Percentiles rank a stretch among this genome's conserved stretches.
phyloP scores from a whole-genome alignment of 2,329 filamentous ascomycete genomes.

The Fusarium sp. region DNA sequence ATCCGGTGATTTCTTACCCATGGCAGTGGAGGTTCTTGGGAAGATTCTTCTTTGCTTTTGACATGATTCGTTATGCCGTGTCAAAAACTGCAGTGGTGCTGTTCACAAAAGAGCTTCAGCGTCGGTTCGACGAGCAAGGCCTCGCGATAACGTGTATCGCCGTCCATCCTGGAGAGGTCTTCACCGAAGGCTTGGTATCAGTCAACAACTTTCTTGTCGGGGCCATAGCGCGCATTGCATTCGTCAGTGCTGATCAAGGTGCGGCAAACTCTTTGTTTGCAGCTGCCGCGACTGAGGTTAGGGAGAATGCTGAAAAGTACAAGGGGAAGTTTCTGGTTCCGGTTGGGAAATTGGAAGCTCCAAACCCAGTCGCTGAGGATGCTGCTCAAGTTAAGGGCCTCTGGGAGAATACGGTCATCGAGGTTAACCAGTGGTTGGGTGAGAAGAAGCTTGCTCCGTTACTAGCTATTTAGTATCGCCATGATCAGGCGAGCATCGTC shows the following conservation, averaged over 20 bases:
- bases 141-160: slow-evolving; percentile 1
- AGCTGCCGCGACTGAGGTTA: slow-evolving; percentile 5
- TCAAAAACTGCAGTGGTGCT: slow-evolving; percentile 7
- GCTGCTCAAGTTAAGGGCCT: not conserved
- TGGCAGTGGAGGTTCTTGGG: slow-evolving; percentile 18
- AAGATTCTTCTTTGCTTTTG: slow-evolving; percentile 23
- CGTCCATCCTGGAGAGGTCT: slow-evolving; percentile 13
- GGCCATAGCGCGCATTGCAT: not conserved
- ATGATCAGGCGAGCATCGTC: not conserved
- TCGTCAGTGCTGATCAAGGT: slow-evolving; percentile 4
- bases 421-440: not conserved
- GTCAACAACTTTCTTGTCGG: not conserved
- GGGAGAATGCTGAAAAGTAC: not conserved
- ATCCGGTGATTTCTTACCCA: slow-evolving; percentile 21
- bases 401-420: slow-evolving; percentile 5
- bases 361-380: not conserved
- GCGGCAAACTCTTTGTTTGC: slow-evolving; percentile 10
- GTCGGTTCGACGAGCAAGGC: not conserved
- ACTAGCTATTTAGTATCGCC: not conserved
- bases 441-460: not conserved
- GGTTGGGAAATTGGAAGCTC: not conserved
- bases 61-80: slow-evolving; percentile 39
- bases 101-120: slow-evolving; percentile 18
- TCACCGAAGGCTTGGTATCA: not conserved
- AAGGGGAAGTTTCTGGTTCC: slow-evolving; percentile 8